Evolutionary conservation across 1,284 basidiomycete genomes (phyloP).

Genomic region (Termitomyces sp.): DNA sequence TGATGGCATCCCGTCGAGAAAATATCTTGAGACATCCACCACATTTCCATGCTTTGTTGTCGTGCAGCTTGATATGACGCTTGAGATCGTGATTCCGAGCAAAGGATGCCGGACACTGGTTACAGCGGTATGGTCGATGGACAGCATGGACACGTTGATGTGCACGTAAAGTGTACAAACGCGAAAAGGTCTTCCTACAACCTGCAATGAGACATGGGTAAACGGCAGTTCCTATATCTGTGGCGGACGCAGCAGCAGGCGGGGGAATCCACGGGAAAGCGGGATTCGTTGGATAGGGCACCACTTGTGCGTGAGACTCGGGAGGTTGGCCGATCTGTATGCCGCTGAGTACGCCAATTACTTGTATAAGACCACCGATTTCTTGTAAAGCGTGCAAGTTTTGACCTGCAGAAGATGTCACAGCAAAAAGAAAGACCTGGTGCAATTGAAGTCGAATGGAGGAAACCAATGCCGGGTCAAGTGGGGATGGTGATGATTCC

Average conservation of each 20-base stretch:
- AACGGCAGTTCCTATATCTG: conserved; percentile 67
- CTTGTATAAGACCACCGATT: conserved; percentile 69
- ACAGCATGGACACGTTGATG: conserved; percentile 62
- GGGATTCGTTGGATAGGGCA: conserved; percentile 21
- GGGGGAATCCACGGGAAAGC: conserved; percentile 32
- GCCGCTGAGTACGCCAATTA: conserved; percentile 69
- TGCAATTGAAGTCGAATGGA: conserved; percentile 66
- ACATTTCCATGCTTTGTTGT: conserved; percentile 66
- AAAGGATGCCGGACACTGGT: conserved; percentile 64
- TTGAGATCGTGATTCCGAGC: conserved; percentile 73
- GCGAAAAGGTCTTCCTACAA: conserved; percentile 62
- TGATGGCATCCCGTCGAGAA: conserved; percentile 70
- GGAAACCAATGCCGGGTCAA: conserved; percentile 53
- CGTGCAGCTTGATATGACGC: conserved; percentile 64
- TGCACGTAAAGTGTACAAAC: conserved; percentile 59
- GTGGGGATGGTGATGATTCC: conserved; percentile 33
- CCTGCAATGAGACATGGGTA: conserved; percentile 61
- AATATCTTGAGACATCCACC: conserved; percentile 67
- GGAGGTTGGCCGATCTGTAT: conserved; percentile 59
- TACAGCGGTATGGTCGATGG: conserved; percentile 61
- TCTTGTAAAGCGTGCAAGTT: conserved; percentile 61
- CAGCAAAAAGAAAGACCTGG: conserved; percentile 68
- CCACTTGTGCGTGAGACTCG: conserved; percentile 23
- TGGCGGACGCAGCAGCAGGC: conserved; percentile 24
- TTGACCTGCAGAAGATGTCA: conserved; percentile 55